Base-by-base conservation (phyloP, 345 rosid species). In the Camelina hispida region DNA sequence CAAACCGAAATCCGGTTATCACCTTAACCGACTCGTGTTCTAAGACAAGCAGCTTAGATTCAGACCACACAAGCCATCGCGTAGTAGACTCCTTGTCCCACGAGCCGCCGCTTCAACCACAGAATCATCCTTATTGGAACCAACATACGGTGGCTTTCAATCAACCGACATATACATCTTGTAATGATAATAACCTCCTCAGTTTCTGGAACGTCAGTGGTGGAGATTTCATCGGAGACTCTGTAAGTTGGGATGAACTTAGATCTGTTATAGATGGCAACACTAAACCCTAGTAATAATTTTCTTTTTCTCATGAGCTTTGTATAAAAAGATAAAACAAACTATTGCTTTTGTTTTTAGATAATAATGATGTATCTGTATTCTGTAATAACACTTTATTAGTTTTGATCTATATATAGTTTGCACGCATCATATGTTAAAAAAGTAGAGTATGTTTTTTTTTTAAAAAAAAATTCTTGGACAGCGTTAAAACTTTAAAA, bases 181-280 rank as follows among this genome's bases (percentile, higher is more conserved):
- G 72, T 32, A 70, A 78, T 61, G 70, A 78, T 61, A 72, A 78
- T 13, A 69, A 72, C 73, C 37, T 58, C 54, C 43, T 73, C 23
- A 74, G 65, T 73, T 68, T 78, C 15, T 82, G 85, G 83, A 74
- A 84, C 62, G 68, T 67, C 3, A 79, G 63, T 50, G 81, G 78
- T 62, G 85, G 75, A 61, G 88, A 88, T 73, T 68, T 79, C 53
- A 66, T 90, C 7, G 71, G 47, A 35, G 74, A 85, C 35, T 28
- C 69, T 13, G 84, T 83, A 61, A 84, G 82, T 81, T 90, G 93
- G 91, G 96, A 90, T 77, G 96, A 88, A 79, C 84, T 90, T 23
- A 80, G 85, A 53, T 81, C 88, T 12, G 84, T 88, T n/a, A 86
- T 88, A 9, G 86, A 86, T 58, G 81, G 81, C 13, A 72, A 61